phyloP scores from a whole-genome alignment of 306 rosid genomes.

The Citrullus colocynthis region DNA sequence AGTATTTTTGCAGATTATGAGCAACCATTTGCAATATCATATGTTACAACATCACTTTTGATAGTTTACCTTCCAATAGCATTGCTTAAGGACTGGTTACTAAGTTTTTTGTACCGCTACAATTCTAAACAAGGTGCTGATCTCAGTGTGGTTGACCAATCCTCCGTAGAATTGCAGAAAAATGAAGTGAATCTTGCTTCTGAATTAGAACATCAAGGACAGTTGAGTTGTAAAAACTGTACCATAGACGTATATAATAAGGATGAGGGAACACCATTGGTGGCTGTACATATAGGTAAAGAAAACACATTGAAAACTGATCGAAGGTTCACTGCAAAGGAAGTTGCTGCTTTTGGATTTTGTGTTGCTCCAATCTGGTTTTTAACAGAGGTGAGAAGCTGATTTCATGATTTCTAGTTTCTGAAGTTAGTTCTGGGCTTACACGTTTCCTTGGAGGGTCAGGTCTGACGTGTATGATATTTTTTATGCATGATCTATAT shows the following conservation, averaged over 20 bases:
- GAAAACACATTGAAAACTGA: conserved; percentile 9
- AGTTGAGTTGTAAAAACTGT: not conserved
- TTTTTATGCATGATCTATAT: not conserved
- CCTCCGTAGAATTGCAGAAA: not conserved
- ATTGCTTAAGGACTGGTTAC: conserved; percentile 12
- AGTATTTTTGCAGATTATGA: conserved; percentile 17
- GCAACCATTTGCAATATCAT: conserved; percentile 22
- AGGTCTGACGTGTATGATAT: not conserved
- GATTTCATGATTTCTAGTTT: not conserved
- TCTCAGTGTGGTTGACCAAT: not conserved
- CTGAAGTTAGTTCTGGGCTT: not conserved
- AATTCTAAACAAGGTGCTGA: not conserved
- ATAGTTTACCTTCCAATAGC: conserved; percentile 21
- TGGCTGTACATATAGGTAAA: not conserved
- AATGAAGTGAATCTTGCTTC: not conserved
- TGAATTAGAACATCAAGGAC: conserved; percentile 12
- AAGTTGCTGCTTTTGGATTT: conserved; percentile 16
- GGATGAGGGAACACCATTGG: conserved; percentile 4
- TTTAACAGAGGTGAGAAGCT: conserved; percentile 18
- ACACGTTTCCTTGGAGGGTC: not conserved
- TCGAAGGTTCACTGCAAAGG: conserved; percentile 7
- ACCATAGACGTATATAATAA: not conserved
- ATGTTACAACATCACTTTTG: conserved; percentile 16
- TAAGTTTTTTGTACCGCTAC: not conserved
- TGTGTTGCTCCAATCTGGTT: conserved; percentile 22